Percentiles rank a stretch among this genome's conserved stretches.
Conservation (phyloP, 768 basidiomycete genomes). For the Pulveroboletus sp. region DNA sequence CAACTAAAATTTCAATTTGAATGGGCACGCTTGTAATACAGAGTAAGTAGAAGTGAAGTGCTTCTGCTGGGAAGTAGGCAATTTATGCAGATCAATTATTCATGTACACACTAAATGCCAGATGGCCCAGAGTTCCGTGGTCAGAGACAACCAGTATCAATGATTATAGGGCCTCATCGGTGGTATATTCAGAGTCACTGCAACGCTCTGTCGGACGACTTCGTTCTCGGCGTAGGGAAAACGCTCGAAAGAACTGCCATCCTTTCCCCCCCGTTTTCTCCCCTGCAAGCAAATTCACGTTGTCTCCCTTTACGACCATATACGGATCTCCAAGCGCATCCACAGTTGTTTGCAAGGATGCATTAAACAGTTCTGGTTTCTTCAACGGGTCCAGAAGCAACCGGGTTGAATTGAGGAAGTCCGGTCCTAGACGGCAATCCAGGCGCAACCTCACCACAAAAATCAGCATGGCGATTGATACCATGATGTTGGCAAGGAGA, state of each 20-base stretch:
- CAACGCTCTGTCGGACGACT: too few relatives aligned
- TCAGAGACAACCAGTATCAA: too few relatives aligned
- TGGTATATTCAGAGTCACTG: too few relatives aligned
- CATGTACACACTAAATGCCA: too few relatives aligned
- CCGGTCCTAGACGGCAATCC: background rate
- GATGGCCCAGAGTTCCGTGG: too few relatives aligned
- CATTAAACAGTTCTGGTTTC: slow-evolving; percentile 1
- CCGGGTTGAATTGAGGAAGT: slow-evolving; percentile 1
- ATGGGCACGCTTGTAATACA: too few relatives aligned
- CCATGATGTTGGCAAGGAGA: background rate
- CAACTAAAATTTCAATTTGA: too few relatives aligned
- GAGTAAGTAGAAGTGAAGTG: too few relatives aligned
- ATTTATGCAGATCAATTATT: too few relatives aligned
- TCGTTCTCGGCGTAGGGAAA: background rate
- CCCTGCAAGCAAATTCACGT: background rate
- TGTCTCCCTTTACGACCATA: background rate
- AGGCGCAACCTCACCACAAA: background rate
- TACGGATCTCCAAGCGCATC: slow-evolving; percentile 1
- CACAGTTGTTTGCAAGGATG: background rate
- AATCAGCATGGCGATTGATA: slow-evolving; percentile 1
- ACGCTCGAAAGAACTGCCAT: too few relatives aligned
- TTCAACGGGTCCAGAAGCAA: slow-evolving; percentile 3
- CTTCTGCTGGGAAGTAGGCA: too few relatives aligned
- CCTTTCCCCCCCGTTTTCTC: background rate
- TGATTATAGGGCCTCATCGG: too few relatives aligned